A percentile compares a stretch with the other conserved stretches of the same genome.
phyloP scores from a whole-genome alignment of 2,329 filamentous ascomycete genomes.

The Fusarium piperis region DNA sequence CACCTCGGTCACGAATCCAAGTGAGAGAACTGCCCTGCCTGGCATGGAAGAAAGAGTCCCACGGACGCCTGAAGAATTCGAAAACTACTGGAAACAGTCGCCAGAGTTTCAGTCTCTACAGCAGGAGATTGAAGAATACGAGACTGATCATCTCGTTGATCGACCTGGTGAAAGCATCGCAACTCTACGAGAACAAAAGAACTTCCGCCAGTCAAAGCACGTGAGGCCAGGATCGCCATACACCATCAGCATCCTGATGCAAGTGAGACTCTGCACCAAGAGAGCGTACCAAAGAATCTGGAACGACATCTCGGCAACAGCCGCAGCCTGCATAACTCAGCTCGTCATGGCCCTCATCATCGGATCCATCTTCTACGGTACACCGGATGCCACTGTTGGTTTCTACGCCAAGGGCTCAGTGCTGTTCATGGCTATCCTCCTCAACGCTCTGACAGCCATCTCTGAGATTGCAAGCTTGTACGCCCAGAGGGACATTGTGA shows the following conservation, averaged over 20 bases:
- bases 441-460: slow-evolving; percentile 68
- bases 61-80: slow-evolving; percentile 76
- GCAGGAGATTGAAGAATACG: slow-evolving; percentile 61
- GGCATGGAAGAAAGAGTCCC: slow-evolving; percentile 72
- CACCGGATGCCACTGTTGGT: slow-evolving; percentile 57
- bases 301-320: slow-evolving; percentile 60
- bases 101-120: slow-evolving; percentile 54
- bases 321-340: slow-evolving; percentile 57
- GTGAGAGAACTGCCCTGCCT: slow-evolving; percentile 63
- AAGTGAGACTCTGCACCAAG: slow-evolving; percentile 61
- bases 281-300: slow-evolving; percentile 63
- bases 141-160: slow-evolving; percentile 56
- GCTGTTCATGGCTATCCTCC: slow-evolving; percentile 68
- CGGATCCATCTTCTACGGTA: slow-evolving; percentile 68
- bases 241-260: slow-evolving; percentile 64
- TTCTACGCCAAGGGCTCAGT: slow-evolving; percentile 66
- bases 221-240: slow-evolving; percentile 65
- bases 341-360: slow-evolving; percentile 68
- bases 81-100: slow-evolving; percentile 56
- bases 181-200: slow-evolving; percentile 59
- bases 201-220: slow-evolving; percentile 61
- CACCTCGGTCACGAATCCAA: slow-evolving; percentile 73
- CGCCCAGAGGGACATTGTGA: slow-evolving; percentile 57
- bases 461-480: slow-evolving; percentile 61
- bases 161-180: slow-evolving; percentile 51